Conservation (phyloP, 306 rosid genomes). For the Calophaca sinica region DNA sequence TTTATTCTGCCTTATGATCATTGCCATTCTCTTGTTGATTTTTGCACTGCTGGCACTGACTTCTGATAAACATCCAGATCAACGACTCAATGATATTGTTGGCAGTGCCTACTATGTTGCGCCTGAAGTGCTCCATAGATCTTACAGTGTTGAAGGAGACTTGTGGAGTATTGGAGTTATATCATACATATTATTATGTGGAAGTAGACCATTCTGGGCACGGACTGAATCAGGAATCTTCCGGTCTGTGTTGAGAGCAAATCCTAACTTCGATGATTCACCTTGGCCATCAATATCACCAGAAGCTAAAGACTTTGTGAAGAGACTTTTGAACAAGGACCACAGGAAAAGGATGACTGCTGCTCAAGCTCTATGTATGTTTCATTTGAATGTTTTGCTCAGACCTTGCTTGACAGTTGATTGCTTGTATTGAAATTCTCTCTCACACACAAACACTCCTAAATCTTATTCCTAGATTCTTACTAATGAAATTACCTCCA, state of each 20-base stretch:
- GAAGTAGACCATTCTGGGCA: constrained; percentile 98
- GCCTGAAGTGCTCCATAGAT: constrained; percentile 96
- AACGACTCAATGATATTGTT: constrained; percentile 91
- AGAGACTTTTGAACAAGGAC: constrained; percentile 92
- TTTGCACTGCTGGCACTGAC: constrained; percentile 45
- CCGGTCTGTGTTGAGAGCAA: constrained; percentile 91
- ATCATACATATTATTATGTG: constrained; percentile 89
- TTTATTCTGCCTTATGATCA: constrained; percentile 26
- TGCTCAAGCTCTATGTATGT: constrained; percentile 88
- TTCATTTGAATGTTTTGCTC: constrained; percentile 42
- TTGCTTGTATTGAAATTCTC: constrained; percentile 35
- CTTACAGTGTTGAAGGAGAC: constrained; percentile 90
- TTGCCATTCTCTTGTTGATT: constrained; percentile 15
- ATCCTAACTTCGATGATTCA: constrained; percentile 88
- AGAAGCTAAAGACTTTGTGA: constrained; percentile 94
- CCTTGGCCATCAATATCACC: constrained; percentile 96
- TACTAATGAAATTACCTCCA: constrained; percentile 45
- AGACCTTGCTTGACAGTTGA: constrained; percentile 26
- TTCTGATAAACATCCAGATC: constrained; percentile 69
- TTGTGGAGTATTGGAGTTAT: constrained; percentile 97
- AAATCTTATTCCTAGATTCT: constrained; percentile 22
- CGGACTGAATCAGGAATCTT: constrained; percentile 98
- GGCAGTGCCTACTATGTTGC: constrained; percentile 99
- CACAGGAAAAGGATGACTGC: constrained; percentile 97
- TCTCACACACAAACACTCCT: not conserved